Percentiles rank a stretch among this genome's conserved stretches.
These are phyloP conservation scores for Gnetum montanum DNA, from an alignment of 75 land plant genomes.

Conservation along the genomic window DNA sequence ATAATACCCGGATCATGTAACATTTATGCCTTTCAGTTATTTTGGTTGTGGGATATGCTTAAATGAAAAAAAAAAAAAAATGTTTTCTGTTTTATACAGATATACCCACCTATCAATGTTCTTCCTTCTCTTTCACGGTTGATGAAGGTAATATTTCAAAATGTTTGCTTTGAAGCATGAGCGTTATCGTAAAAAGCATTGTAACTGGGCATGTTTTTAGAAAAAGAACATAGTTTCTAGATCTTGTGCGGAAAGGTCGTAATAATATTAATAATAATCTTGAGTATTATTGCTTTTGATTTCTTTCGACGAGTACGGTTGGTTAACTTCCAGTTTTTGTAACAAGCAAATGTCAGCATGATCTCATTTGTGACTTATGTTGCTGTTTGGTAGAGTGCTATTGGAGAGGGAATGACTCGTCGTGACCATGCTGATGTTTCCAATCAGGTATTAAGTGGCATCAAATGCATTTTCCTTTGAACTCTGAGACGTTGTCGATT, in stretches of 20 bases:
- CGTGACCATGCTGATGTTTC: constrained; percentile 97
- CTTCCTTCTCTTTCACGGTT: constrained; percentile 91
- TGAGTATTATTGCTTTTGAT: too few species aligned
- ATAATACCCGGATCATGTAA: background rate
- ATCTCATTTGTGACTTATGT: too few species aligned
- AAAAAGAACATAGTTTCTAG: too few species aligned
- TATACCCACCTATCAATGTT: constrained; percentile 98
- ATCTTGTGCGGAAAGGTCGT: too few species aligned
- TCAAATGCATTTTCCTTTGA: background rate
- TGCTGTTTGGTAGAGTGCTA: constrained; percentile 74
- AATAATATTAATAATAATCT: too few species aligned
- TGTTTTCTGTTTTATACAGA: constrained; percentile 37
- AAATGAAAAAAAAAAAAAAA: background rate
- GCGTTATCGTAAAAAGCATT: background rate
- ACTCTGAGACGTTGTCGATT: background rate
- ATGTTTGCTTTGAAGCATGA: background rate
- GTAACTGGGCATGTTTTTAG: too few species aligned
- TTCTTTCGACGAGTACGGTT: too few species aligned
- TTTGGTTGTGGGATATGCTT: background rate
- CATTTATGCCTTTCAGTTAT: background rate
- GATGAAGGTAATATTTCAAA: constrained; percentile 68
- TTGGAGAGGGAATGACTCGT: constrained; percentile 99
- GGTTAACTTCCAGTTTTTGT: too few species aligned
- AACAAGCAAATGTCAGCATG: too few species aligned
- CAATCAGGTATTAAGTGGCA: constrained; percentile 56